phyloP scores from a whole-genome alignment of 176 grass and related monocot genomes.

The Bonia amplexicaulis region DNA sequence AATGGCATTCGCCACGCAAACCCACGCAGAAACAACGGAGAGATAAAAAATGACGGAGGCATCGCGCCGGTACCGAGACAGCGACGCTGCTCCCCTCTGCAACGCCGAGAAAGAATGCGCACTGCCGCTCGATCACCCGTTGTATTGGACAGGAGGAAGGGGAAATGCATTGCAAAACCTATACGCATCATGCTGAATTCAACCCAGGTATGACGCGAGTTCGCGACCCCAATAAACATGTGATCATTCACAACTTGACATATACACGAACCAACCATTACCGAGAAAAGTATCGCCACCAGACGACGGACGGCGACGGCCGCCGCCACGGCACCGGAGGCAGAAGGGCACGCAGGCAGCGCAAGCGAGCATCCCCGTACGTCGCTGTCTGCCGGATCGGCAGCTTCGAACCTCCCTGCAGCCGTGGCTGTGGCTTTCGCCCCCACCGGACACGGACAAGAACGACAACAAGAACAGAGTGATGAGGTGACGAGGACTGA shows the following conservation, averaged over 20 bases:
- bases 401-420: not conserved
- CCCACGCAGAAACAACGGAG: not conserved
- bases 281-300: constrained; percentile 15
- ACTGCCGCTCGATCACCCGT: not conserved
- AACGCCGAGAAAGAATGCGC: not conserved
- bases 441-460: not conserved
- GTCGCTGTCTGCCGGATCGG: not conserved
- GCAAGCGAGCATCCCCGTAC: not conserved
- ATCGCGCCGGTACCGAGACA: not conserved
- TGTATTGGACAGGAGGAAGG: not conserved
- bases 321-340: not conserved
- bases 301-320: not conserved
- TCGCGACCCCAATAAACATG: not conserved
- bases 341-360: not conserved
- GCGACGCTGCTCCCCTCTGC: not conserved
- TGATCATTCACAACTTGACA: not conserved
- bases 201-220: not conserved
- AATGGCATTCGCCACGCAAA: not conserved
- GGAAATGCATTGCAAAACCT: not conserved
- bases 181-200: not conserved
- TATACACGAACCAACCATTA: constrained; percentile 24
- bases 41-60: not conserved
- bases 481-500: not conserved
- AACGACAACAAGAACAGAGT: not conserved
- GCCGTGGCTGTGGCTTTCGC: not conserved